Base-by-base conservation (phyloP, 83 land plant genomes). In the Picea abies region DNA sequence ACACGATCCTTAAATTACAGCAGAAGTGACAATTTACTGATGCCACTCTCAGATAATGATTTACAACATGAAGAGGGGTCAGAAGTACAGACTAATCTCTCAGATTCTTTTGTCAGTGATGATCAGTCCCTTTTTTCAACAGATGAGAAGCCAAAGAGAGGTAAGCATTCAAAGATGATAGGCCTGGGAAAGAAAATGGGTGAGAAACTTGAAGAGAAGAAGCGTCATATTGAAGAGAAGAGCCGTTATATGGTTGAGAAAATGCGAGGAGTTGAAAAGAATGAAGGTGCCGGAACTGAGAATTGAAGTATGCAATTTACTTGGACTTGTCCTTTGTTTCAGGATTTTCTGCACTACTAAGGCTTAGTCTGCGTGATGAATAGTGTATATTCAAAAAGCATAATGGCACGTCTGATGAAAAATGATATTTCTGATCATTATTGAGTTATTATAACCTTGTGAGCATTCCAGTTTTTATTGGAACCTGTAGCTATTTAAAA, bases 111-210 rank as follows among this genome's bases (percentile, higher is more conserved):
- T 4, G n/a, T 78, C n/a, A 64, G 68, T 15, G 26, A 77, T 64
- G 66, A 58, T 22, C 22, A 17, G 23, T 37, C 64, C 23, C 76
- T 39, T 12, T 80, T 4, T 56, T 41, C n/a, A 63, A 76, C 82
- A 39, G 90, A 89, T 12, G 41, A 64, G 11, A 89, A 84, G 83
- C 70, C 89, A 63, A 90, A 87, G 81, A 87, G 63, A 65, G 22
- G 58, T 2, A 87, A 87, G 47, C 87, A 83, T 76, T 87, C 89
- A 77, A 90, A 88, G 82, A 88, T 95, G 92, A 76, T 91, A 75
- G 91, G 86, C 68, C 41, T 95, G 56, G 89, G 95, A 37, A 94
- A 89, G 89, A 91, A 88, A 81, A 86, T 91, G 92, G 84, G 92
- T 14, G 92, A 86, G 63, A 95, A 95, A 76, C 69, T 93, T 8